Conservation (phyloP, 1,284 basidiomycete genomes). For the Naganishia liquefaciens region DNA sequence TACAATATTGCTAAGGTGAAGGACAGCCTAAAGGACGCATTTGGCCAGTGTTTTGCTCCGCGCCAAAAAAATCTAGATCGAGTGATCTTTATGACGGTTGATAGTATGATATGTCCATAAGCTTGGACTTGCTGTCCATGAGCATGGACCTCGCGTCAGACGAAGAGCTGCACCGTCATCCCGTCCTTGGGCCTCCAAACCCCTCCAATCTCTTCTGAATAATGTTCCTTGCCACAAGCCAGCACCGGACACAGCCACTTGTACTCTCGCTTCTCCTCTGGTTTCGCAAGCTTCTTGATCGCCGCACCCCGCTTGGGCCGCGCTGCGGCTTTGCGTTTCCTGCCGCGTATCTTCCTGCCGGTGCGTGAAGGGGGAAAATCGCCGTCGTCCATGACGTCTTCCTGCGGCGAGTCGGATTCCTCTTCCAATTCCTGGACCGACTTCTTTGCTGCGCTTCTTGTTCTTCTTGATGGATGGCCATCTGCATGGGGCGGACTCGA, state of each 20-base stretch:
- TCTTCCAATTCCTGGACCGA: neutral
- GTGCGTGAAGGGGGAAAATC: neutral
- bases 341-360: neutral
- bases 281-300: slow-evolving; percentile 14
- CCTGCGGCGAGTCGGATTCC: neutral
- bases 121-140: neutral
- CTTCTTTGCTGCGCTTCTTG: slow-evolving; percentile 9
- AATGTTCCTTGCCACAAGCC: slow-evolving; percentile 25
- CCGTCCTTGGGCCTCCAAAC: slow-evolving; percentile 30
- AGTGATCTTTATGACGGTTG: no score
- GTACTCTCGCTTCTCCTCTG: slow-evolving; percentile 28
- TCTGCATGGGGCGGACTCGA: slow-evolving; percentile 1
- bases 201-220: slow-evolving; percentile 30
- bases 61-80: no score
- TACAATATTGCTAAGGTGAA: no score
- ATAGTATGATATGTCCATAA: no score
- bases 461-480: neutral
- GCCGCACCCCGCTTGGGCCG: neutral
- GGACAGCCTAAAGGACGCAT: no score
- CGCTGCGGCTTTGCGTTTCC: slow-evolving; percentile 2
- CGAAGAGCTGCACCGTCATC: slow-evolving; percentile 30
- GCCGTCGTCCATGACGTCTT: neutral
- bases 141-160: neutral
- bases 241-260: slow-evolving; percentile 32
- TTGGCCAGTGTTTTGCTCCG: no score